Evolutionary conservation across 2,329 filamentous ascomycete species (phyloP).

Genomic region (Tolypocladium capitatum): DNA sequence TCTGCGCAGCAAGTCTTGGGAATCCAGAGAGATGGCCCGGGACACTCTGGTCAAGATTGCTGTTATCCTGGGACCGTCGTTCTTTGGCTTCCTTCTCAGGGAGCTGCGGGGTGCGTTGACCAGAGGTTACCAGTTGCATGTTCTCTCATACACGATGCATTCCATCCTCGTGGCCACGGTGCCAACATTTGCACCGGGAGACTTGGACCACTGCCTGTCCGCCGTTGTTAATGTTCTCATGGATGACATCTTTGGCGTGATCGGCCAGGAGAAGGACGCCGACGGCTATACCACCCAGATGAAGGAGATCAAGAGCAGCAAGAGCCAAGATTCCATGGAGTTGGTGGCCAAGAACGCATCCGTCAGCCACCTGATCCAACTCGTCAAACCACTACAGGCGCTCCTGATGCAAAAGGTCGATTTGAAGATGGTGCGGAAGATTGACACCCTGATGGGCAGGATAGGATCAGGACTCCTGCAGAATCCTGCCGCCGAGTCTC

Average conservation of each 20-base stretch:
- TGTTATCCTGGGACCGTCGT: conserved; percentile 63
- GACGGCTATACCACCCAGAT: conserved; percentile 91
- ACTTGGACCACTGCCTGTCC: conserved; percentile 75
- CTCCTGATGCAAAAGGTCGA: conserved; percentile 77
- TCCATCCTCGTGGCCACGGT: conserved; percentile 69
- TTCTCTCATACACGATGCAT: conserved; percentile 89
- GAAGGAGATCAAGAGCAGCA: conserved; percentile 96
- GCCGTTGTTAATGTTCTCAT: conserved; percentile 75
- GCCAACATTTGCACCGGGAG: conserved; percentile 63
- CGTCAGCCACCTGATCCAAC: conserved; percentile 55
- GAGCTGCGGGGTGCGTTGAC: conserved; percentile 74
- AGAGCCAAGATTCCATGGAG: conserved; percentile 96
- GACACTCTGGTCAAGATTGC: conserved; percentile 80
- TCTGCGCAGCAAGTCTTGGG: conserved; percentile 74
- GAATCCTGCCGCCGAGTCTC: conserved; percentile 65
- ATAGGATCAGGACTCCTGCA: conserved; percentile 72
- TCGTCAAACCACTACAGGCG: conserved; percentile 66
- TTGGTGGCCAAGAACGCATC: conserved; percentile 74
- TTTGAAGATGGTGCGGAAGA: conserved; percentile 70
- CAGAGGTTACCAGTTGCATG: conserved; percentile 84
- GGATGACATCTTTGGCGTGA: conserved; percentile 91
- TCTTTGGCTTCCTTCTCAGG: conserved; percentile 86
- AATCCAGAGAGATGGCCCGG: conserved; percentile 80
- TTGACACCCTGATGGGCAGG: conserved; percentile 75
- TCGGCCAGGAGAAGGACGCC: conserved; percentile 91